A percentile compares a stretch with the other conserved stretches of the same genome.
These are phyloP conservation scores for Haplosporangium gracile DNA, from an alignment of 192 early-diverging fungal genomes.

Conservation along the genomic window DNA sequence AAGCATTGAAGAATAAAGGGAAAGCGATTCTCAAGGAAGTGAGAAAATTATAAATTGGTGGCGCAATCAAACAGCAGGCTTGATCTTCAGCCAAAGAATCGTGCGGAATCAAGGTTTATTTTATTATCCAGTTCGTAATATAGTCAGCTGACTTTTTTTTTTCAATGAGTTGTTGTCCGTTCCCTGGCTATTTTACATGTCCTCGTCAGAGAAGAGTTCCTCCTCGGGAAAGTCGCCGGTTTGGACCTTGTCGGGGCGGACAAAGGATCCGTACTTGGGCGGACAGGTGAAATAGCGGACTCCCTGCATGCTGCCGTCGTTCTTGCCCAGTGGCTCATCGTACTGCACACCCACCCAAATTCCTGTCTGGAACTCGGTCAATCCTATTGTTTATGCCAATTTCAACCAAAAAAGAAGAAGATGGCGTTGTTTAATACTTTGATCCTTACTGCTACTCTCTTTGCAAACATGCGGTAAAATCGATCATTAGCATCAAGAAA, in stretches of 20 bases:
- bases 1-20: no score
- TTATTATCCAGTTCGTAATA: not conserved
- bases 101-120: no score
- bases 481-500: not conserved
- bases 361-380: slow-evolving; percentile 84
- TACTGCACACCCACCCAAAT: slow-evolving; percentile 96
- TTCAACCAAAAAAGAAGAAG: slow-evolving; percentile 7
- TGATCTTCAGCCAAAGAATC: no score
- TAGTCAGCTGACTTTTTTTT: not conserved
- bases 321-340: slow-evolving; percentile 96
- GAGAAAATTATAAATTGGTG: not conserved
- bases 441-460: not conserved
- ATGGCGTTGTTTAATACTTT: not conserved
- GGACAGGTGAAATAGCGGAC: slow-evolving; percentile 82
- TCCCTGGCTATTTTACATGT: slow-evolving; percentile 68
- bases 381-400: slow-evolving; percentile 45
- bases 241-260: slow-evolving; percentile 89
- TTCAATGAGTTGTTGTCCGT: not conserved
- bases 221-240: slow-evolving; percentile 97
- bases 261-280: slow-evolving; percentile 86
- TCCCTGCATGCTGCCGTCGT: slow-evolving; percentile 89
- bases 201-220: slow-evolving; percentile 79
- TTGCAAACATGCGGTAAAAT: not conserved
- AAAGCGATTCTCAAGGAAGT: no score
- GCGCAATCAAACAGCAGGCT: not conserved